Percentiles rank a stretch among this genome's conserved stretches.
Conservation (phyloP, 2,329 filamentous ascomycete species). For the Pseudopithomyces chartarum region DNA sequence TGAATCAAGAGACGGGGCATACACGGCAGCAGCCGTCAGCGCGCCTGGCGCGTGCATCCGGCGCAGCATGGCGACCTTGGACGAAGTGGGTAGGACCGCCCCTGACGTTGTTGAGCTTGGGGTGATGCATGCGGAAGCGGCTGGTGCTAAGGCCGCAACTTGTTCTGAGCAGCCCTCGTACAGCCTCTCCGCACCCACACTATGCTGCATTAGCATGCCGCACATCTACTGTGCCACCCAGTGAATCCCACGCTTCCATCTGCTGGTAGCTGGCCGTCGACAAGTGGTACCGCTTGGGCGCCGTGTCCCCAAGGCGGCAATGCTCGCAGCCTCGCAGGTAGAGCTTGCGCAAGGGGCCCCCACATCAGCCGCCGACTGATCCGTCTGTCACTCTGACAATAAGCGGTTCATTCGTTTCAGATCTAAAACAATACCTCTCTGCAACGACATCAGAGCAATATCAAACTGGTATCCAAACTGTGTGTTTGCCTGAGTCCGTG, state of each 20-base stretch:
- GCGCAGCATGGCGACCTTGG: constrained; percentile 2
- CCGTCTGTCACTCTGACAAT: neutral
- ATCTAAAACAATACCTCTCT: neutral
- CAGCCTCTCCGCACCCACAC: neutral
- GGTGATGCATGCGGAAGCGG: constrained; percentile 6
- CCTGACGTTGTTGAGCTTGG: neutral
- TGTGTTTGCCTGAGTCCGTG: neutral
- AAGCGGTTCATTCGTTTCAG: constrained; percentile 1
- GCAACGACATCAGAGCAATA: neutral
- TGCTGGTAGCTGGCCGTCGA: neutral
- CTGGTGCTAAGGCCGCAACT: neutral
- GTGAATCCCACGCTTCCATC: neutral
- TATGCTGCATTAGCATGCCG: neutral
- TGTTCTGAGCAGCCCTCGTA: neutral
- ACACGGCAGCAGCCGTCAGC: constrained; percentile 4
- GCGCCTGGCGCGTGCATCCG: constrained; percentile 3
- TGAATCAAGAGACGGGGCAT: neutral
- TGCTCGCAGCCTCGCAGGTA: no score
- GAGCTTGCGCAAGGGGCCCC: neutral
- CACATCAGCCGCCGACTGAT: neutral
- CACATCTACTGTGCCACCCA: neutral
- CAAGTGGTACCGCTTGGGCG: neutral
- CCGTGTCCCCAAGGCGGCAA: neutral
- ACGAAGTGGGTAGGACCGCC: constrained; percentile 4
- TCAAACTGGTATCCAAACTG: neutral